Percentiles rank a stretch among this genome's conserved stretches.
These are phyloP conservation scores for Trichoderma lentiforme DNA, from an alignment of 2,329 filamentous ascomycete species.

Conservation along the genomic window DNA sequence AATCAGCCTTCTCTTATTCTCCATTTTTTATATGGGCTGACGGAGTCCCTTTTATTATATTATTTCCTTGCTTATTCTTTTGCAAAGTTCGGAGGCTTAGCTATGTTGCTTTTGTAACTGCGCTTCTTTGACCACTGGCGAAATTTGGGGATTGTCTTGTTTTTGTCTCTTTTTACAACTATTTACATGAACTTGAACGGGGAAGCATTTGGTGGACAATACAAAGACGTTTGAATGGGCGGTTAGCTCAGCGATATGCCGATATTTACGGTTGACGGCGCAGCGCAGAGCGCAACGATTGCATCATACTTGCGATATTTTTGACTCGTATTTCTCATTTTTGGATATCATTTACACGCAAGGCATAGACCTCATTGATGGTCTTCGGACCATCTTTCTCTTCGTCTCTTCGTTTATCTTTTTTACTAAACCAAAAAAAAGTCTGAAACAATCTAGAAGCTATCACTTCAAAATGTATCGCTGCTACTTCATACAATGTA, in stretches of 20 bases:
- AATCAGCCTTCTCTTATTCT: not conserved
- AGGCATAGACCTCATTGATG: not conserved
- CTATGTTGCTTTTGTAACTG: not conserved
- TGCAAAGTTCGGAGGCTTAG: not conserved
- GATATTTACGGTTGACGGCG: constrained; percentile 5
- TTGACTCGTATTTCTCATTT: constrained; percentile 1
- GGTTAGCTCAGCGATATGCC: not conserved
- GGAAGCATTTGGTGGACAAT: constrained; percentile 4
- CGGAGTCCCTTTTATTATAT: not conserved
- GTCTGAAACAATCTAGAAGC: not conserved
- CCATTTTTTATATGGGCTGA: not conserved
- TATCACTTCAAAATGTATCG: constrained; percentile 5
- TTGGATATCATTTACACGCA: constrained; percentile 16
- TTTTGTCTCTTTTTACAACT: constrained; percentile 3
- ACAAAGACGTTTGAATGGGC: constrained; percentile 10
- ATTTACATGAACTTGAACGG: constrained; percentile 7
- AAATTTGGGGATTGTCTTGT: not conserved
- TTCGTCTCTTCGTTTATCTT: not conserved
- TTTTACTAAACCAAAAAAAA: not conserved
- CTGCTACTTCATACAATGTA: constrained; percentile 14
- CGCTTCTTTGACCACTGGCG: not conserved
- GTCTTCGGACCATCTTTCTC: not conserved
- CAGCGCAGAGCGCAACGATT: constrained; percentile 9
- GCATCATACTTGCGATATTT: constrained; percentile 13
- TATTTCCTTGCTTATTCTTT: not conserved